A percentile compares a stretch with the other conserved stretches of the same genome.
phyloP scores from a whole-genome alignment of 176 grass and related monocot genomes.

The Triticum monococcum region DNA sequence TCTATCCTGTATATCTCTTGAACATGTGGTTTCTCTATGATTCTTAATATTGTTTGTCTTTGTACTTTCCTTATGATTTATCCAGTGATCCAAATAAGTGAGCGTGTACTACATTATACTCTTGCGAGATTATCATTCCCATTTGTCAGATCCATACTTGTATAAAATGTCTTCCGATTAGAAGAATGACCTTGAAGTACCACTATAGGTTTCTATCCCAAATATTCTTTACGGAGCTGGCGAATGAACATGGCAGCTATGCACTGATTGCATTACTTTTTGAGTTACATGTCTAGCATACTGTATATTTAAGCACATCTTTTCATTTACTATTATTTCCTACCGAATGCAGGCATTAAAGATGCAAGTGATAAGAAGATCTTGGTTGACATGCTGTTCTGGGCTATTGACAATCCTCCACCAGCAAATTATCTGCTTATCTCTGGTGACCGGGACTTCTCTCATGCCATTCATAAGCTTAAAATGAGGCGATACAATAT shows the following conservation, averaged over 20 bases:
- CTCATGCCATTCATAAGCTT: slow-evolving; percentile 92
- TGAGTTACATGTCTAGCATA: slow-evolving; percentile 20
- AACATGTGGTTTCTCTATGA: not conserved
- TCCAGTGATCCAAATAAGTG: not conserved
- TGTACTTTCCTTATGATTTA: slow-evolving; percentile 3
- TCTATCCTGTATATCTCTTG: too few relatives aligned
- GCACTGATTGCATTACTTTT: slow-evolving; percentile 20
- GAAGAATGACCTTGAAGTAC: not conserved
- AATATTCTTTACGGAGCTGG: slow-evolving; percentile 4
- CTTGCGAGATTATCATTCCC: not conserved
- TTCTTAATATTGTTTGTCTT: not conserved
- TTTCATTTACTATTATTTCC: not conserved
- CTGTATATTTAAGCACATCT: not conserved
- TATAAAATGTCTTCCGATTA: not conserved
- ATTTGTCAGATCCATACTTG: not conserved
- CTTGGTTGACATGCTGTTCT: slow-evolving; percentile 94
- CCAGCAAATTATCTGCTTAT: slow-evolving; percentile 97
- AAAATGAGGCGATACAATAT: slow-evolving; percentile 92
- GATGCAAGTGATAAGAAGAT: slow-evolving; percentile 99
- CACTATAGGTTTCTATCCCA: not conserved
- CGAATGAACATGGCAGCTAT: not conserved
- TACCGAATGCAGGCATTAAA: slow-evolving; percentile 77
- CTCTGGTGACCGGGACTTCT: slow-evolving; percentile 96
- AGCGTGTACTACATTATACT: not conserved
- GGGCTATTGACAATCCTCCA: slow-evolving; percentile 97